Evolutionary conservation across 73 alveolate genomes (phyloP).

Genomic region (Paramecium biaurelia): DNA sequence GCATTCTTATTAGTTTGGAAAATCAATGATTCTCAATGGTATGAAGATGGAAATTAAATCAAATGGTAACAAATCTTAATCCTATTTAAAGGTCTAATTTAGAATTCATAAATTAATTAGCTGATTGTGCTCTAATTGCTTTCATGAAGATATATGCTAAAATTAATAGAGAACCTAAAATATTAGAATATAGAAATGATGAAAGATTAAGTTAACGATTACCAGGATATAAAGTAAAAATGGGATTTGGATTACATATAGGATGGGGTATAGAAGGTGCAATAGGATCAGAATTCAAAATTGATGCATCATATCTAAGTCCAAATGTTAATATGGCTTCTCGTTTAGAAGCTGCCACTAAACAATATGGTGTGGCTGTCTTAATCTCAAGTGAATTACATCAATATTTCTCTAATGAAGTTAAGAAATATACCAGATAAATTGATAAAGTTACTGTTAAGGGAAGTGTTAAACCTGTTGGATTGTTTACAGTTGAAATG

Average conservation of each 20-base stretch:
- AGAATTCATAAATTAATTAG: conserved; percentile 80
- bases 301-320: conserved; percentile 87
- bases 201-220: conserved; percentile 76
- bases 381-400: conserved; percentile 79
- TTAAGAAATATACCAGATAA: conserved; percentile 69
- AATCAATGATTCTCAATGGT: conserved; percentile 79
- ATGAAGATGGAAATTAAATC: conserved; percentile 22
- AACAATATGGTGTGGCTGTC: conserved; percentile 82
- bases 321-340: conserved; percentile 95
- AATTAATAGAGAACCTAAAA: conserved; percentile 85
- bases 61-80: conserved; percentile 69
- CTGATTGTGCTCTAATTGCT: conserved; percentile 94
- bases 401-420: conserved; percentile 64
- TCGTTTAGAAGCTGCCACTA: conserved; percentile 89
- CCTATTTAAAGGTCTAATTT: conserved; percentile 59
- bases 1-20: conserved; percentile 99
- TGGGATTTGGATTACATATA: conserved; percentile 96
- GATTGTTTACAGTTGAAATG: conserved; percentile 77
- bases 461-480: conserved; percentile 73
- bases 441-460: conserved; percentile 85
- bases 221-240: conserved; percentile 86
- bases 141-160: conserved; percentile 90
- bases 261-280: conserved; percentile 99
- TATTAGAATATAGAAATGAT: conserved; percentile 79
- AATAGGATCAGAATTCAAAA: conserved; percentile 90